These are phyloP conservation scores for Podaxis sp. DNA, from an alignment of 768 basidiomycete species.

Conservation along the genomic window DNA sequence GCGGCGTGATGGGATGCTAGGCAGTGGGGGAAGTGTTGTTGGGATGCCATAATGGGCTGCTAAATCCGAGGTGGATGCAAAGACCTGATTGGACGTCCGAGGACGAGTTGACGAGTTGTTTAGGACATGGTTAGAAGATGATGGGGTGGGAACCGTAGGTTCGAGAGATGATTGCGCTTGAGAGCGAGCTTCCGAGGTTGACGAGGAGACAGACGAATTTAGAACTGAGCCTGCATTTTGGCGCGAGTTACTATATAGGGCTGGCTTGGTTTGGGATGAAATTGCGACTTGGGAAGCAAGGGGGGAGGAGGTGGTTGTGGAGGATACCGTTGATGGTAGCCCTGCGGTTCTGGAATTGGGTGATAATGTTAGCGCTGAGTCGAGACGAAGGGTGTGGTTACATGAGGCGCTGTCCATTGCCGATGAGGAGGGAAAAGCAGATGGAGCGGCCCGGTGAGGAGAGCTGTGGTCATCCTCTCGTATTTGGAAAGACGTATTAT, in stretches of 20 bases:
- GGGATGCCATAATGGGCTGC: conserved; percentile 80
- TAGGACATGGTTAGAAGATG: conserved; percentile 53
- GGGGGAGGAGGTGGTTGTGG: conserved; percentile 23
- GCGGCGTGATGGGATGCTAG: conserved; percentile 51
- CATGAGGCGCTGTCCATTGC: conserved; percentile 13
- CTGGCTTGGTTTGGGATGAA: conserved; percentile 35
- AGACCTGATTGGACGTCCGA: conserved; percentile 63
- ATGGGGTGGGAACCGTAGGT: conserved; percentile 52
- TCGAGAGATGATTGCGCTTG: conserved; percentile 42
- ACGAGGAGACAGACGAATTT: conserved; percentile 43
- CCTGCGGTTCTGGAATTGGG: conserved; percentile 50
- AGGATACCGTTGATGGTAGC: conserved; percentile 46
- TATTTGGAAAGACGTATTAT: conserved; percentile 18
- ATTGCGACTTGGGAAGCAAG: conserved; percentile 42
- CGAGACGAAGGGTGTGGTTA: conserved; percentile 24
- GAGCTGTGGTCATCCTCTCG: conserved; percentile 19
- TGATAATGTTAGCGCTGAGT: conserved; percentile 48
- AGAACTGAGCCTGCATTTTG: conserved; percentile 46
- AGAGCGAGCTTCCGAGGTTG: conserved; percentile 30
- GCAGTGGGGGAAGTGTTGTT: conserved; percentile 62
- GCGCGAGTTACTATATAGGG: conserved; percentile 24
- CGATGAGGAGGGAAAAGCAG: conserved; percentile 15
- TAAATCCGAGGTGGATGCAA: conserved; percentile 60
- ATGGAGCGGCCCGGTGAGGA: conserved; percentile 17
- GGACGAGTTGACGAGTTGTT: conserved; percentile 50